A percentile compares a stretch with the other conserved stretches of the same genome.
phyloP scores from a whole-genome alignment of 1,284 basidiomycete genomes.

The Austropuccinia psidii region DNA sequence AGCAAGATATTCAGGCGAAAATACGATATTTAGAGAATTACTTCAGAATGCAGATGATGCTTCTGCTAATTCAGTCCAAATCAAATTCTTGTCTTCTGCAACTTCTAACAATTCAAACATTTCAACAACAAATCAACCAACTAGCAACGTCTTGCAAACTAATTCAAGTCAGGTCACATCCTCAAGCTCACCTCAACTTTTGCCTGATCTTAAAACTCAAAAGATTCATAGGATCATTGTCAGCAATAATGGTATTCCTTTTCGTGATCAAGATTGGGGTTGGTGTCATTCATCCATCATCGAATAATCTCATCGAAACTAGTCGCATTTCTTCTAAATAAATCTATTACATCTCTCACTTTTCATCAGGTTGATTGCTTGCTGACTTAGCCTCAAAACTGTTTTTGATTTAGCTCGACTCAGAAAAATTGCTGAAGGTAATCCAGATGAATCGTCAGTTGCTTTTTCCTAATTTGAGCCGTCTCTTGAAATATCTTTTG shows the following conservation, averaged over 20 bases:
- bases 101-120: not conserved
- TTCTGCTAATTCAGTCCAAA: conserved; percentile 55
- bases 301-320: too few relatives aligned
- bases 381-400: not conserved
- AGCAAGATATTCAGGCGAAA: conserved; percentile 87
- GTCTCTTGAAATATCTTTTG: conserved; percentile 40
- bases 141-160: too few relatives aligned
- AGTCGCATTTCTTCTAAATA: too few relatives aligned
- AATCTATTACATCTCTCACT: conserved; percentile 25
- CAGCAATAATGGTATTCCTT: conserved; percentile 75
- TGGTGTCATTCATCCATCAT: not conserved
- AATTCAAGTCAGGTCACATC: conserved; percentile 54
- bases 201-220: conserved; percentile 46
- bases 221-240: conserved; percentile 54
- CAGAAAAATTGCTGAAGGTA: conserved; percentile 36
- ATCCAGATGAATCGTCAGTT: conserved; percentile 37
- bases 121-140: not conserved
- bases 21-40: conserved; percentile 85
- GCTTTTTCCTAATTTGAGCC: not conserved
- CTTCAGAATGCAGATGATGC: conserved; percentile 96
- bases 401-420: conserved; percentile 27
- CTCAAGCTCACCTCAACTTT: conserved; percentile 25
- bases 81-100: conserved; percentile 42
- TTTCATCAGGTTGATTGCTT: not conserved
- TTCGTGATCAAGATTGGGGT: conserved; percentile 52